These are phyloP conservation scores for Mallotus repandus DNA, from an alignment of 441 rosid species.

Conservation along the genomic window DNA sequence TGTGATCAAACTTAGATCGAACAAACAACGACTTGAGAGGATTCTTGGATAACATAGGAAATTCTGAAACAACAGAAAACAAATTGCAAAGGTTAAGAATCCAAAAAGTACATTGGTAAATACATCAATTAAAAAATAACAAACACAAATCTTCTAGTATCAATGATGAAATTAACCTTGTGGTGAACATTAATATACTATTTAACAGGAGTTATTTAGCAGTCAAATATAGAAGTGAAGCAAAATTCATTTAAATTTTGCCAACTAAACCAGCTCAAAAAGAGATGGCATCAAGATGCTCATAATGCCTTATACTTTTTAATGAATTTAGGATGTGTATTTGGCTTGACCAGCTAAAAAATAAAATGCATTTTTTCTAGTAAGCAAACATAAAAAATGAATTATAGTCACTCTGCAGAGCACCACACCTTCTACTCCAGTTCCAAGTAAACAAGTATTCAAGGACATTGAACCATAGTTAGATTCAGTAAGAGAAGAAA, in stretches of 20 bases:
- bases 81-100: neutral
- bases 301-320: neutral
- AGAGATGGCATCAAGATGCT: neutral
- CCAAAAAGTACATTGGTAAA: neutral
- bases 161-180: neutral
- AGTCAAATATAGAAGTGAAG: neutral
- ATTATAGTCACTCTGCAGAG: slow-evolving; percentile 3
- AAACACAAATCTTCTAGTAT: neutral
- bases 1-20: slow-evolving; percentile 33
- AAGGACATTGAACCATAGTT: slow-evolving; percentile 16
- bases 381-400: neutral
- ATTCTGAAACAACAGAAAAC: slow-evolving; percentile 33
- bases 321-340: neutral
- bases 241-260: neutral
- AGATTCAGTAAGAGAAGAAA: slow-evolving; percentile 28
- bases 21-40: slow-evolving; percentile 24
- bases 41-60: slow-evolving; percentile 30
- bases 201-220: no score
- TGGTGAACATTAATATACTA: no score
- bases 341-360: neutral
- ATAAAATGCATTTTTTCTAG: neutral
- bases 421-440: slow-evolving; percentile 39
- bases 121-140: neutral
- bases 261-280: neutral
- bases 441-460: slow-evolving; percentile 31